A percentile compares a stretch with the other conserved stretches of the same genome.
These are phyloP conservation scores for Artemisia annua DNA, from an alignment of 129 eudicot genomes.

Conservation along the genomic window DNA sequence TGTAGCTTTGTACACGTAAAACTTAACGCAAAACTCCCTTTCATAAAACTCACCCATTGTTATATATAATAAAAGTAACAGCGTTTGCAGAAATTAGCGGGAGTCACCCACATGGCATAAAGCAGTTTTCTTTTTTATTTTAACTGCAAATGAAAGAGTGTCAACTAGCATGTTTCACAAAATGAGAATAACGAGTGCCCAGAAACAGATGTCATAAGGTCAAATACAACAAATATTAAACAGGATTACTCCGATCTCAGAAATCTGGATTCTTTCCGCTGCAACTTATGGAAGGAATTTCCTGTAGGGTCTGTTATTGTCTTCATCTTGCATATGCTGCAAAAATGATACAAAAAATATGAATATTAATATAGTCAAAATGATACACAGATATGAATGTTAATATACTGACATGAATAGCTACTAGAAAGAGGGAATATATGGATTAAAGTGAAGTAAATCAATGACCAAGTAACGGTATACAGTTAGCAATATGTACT, in stretches of 20 bases:
- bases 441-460: neutral
- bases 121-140: slow-evolving; percentile 1
- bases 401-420: slow-evolving; percentile 4
- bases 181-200: slow-evolving; percentile 8
- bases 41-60: neutral
- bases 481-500: neutral
- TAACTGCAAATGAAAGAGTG: slow-evolving; percentile 7
- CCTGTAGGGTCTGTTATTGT: slow-evolving; percentile 90
- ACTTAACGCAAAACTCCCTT: neutral
- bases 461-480: too few relatives aligned
- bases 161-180: slow-evolving; percentile 16
- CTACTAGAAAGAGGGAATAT: neutral
- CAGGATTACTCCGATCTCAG: neutral
- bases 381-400: slow-evolving; percentile 26
- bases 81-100: neutral
- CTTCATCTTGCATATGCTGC: slow-evolving; percentile 99
- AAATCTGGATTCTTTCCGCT: slow-evolving; percentile 30
- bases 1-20: neutral
- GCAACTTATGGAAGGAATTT: slow-evolving; percentile 49
- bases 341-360: slow-evolving; percentile 29
- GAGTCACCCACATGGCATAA: neutral
- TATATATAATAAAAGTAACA: neutral
- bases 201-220: neutral
- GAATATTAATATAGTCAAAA: slow-evolving; percentile 15
- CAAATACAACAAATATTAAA: slow-evolving; percentile 4